Evolutionary conservation across 345 rosid species (phyloP).

Genomic region (Eucalyptus cloeziana): DNA sequence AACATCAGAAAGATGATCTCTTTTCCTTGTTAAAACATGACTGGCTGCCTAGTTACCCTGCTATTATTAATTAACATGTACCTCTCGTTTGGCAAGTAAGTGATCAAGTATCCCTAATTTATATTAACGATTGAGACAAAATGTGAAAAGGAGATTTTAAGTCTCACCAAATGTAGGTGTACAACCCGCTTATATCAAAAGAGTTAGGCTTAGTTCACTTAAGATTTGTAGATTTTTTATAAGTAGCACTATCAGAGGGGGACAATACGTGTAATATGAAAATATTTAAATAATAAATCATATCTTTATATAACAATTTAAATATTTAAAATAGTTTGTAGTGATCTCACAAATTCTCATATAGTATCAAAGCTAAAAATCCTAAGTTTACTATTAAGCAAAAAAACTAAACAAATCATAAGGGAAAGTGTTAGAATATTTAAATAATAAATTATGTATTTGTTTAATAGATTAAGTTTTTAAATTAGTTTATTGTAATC

Average conservation of each 20-base stretch:
- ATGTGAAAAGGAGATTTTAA: not conserved
- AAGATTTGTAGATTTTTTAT: not conserved
- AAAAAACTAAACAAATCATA: too few species aligned
- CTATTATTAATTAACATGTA: not conserved
- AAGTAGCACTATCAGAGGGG: not conserved
- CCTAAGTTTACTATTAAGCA: too few species aligned
- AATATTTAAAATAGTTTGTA: too few species aligned
- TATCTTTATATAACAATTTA: fast-evolving
- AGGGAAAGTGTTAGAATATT: too few species aligned
- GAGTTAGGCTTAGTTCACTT: not conserved
- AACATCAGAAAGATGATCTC: not conserved
- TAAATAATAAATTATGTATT: too few species aligned
- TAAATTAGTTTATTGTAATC: too few species aligned
- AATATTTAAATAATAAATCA: too few species aligned
- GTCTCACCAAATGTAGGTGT: not conserved
- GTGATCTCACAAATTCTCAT: fast-evolving
- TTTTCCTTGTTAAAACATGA: not conserved
- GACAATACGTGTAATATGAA: not conserved
- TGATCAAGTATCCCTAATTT: not conserved
- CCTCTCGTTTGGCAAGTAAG: not conserved
- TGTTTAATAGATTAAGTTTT: fast-evolving
- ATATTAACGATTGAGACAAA: not conserved
- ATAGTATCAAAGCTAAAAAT: fast-evolving
- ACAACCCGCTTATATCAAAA: not conserved
- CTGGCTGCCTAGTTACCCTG: not conserved